Conservation (phyloP, 352 stramenopile species). For the Globisporangium nunn region DNA sequence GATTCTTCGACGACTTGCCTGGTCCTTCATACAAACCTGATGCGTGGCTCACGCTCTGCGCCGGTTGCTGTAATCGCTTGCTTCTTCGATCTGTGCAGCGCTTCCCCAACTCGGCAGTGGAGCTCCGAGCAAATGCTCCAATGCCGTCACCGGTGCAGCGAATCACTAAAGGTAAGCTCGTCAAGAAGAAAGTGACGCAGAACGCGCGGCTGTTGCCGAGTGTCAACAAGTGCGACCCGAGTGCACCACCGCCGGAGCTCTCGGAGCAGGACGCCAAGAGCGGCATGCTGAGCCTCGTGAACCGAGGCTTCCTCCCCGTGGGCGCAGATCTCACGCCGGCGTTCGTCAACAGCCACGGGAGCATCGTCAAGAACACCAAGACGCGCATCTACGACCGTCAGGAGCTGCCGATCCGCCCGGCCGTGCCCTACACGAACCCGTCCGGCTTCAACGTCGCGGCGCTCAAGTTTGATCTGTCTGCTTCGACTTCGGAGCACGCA, state of each 20-base stretch:
- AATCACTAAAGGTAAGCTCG: slow-evolving; percentile 23
- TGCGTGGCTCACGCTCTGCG: not conserved
- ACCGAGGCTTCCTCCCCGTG: slow-evolving; percentile 57
- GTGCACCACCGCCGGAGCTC: slow-evolving; percentile 40
- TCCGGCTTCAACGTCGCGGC: slow-evolving; percentile 65
- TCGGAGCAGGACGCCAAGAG: slow-evolving; percentile 47
- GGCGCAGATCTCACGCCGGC: slow-evolving; percentile 58
- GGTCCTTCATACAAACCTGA: not conserved
- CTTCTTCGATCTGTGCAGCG: slow-evolving; percentile 13
- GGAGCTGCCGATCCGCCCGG: slow-evolving; percentile 32
- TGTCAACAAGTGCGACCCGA: slow-evolving; percentile 62
- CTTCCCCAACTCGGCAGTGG: slow-evolving; percentile 31
- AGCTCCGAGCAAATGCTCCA: slow-evolving; percentile 15
- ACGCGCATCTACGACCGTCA: slow-evolving; percentile 53
- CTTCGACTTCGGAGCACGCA: slow-evolving; percentile 2
- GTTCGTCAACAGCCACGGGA: slow-evolving; percentile 37
- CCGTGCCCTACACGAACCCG: slow-evolving; percentile 48
- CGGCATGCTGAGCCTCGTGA: slow-evolving; percentile 63
- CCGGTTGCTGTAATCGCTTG: not conserved
- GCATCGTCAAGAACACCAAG: slow-evolving; percentile 46
- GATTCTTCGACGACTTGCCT: not conserved
- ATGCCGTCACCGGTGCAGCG: slow-evolving; percentile 14
- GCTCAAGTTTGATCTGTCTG: slow-evolving; percentile 71
- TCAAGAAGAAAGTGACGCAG: slow-evolving; percentile 56
- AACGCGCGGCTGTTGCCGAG: slow-evolving; percentile 54